Conservation (phyloP, 257 asterid genomes). For the Rubia yunnanensis region DNA sequence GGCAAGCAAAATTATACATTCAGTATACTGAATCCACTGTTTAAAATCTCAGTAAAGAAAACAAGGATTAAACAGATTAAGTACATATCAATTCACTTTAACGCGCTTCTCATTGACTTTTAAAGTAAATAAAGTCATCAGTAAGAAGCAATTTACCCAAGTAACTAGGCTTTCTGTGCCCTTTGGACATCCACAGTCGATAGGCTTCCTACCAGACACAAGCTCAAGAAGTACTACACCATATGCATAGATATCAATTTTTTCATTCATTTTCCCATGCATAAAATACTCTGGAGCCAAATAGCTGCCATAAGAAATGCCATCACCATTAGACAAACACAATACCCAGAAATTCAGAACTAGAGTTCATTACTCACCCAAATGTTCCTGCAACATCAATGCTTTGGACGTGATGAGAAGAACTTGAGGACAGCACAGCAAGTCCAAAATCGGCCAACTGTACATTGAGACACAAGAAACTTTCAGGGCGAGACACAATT, state of each 20-base stretch:
- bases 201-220: conserved; percentile 79
- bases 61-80: neutral
- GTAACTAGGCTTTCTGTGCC: conserved; percentile 77
- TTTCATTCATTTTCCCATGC: conserved; percentile 69
- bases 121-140: neutral
- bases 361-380: conserved; percentile 44
- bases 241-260: conserved; percentile 82
- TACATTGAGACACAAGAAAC: neutral
- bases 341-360: conserved; percentile 8
- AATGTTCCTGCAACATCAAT: conserved; percentile 85
- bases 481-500: neutral
- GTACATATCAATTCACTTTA: neutral
- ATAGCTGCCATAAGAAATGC: conserved; percentile 40
- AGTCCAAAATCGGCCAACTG: conserved; percentile 96
- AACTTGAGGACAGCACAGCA: conserved; percentile 63
- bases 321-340: neutral
- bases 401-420: conserved; percentile 42
- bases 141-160: conserved; percentile 56
- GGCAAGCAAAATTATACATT: neutral
- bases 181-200: conserved; percentile 46
- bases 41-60: neutral
- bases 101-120: neutral
- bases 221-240: conserved; percentile 96
- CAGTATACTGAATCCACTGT: neutral
- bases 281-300: conserved; percentile 89